These are phyloP conservation scores for Taxawa tesnikishii DNA, from an alignment of 2,329 filamentous ascomycete species.

Conservation along the genomic window DNA sequence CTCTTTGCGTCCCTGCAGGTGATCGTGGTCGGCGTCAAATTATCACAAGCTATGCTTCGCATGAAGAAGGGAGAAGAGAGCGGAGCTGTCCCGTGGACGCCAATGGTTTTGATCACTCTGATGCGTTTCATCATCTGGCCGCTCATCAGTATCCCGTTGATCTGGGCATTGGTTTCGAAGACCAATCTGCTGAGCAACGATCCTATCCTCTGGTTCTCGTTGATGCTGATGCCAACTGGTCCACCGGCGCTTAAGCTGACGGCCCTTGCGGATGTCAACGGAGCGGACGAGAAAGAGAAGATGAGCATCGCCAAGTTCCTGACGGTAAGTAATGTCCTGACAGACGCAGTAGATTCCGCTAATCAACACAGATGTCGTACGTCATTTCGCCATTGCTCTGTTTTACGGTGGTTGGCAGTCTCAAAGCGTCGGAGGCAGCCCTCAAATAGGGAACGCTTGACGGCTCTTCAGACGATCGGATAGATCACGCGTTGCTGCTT, in stretches of 20 bases:
- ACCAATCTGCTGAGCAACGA: constrained; percentile 42
- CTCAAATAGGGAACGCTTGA: no score
- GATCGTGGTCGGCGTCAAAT: constrained; percentile 54
- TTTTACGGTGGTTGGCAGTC: constrained; percentile 28
- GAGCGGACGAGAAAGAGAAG: constrained; percentile 34
- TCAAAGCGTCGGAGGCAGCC: constrained; percentile 27
- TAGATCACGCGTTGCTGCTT: no score
- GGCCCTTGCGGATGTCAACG: constrained; percentile 38
- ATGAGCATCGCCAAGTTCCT: constrained; percentile 42
- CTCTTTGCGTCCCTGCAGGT: constrained; percentile 55
- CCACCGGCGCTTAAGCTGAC: constrained; percentile 43
- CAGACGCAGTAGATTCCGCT: no score
- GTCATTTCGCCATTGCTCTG: constrained; percentile 29
- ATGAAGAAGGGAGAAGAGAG: constrained; percentile 31
- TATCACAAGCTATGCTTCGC: constrained; percentile 40
- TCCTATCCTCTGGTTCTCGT: constrained; percentile 53
- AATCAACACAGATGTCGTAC: constrained; percentile 24
- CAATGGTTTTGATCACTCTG: constrained; percentile 39
- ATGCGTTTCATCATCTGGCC: constrained; percentile 53
- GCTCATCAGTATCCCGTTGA: constrained; percentile 31
- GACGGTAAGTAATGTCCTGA: constrained; percentile 24
- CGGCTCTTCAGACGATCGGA: no score
- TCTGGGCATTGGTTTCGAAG: constrained; percentile 42
- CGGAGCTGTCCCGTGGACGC: constrained; percentile 34
- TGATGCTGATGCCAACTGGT: constrained; percentile 48